Evolutionary conservation across 1,139 yeast genomes (phyloP), one percentile per base, ranked within the genome.

Genomic region (Hemisphaericaspora xylanilytica): DNA sequence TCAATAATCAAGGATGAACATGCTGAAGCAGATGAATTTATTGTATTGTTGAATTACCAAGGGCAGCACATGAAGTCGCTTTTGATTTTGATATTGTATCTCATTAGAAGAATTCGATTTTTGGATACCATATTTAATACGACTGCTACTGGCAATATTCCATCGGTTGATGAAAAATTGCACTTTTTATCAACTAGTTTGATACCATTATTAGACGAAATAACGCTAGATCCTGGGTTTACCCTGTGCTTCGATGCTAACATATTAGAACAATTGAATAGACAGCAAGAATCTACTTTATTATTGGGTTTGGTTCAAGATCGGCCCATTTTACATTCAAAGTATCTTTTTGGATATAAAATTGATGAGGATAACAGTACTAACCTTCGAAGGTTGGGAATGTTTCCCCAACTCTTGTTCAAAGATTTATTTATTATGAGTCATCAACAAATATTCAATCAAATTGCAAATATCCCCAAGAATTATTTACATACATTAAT

Each of bases 221-320:
- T 61, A n/a, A 40, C 28, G 24, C 15, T 28, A 3, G 26, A 32
- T 10, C n/a, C 37, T 5, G 44, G 44, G 25, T 36, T 43, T 37
- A 26, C 22, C 25, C 1, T 26, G 28, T 20, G 42, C 27, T 15
- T 45, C 10, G 46, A 43, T 18, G 20, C 21, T n/a, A n/a, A 30
- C 13, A 37, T 46, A 3, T 30, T 46, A 13, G 17, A 33, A 8
- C 35, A 35, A 16, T 51, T 66, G 34, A 56, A 51, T 10, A 43
- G 63, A 36, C 65, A 61, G 39, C 45, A 43, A 15, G 72, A 67
- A 42, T 55, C 67, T 4, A 49, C 54, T 8, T 36, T 54, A n/a
- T 49, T 66, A 16, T 47, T 57, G 18, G 51, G 55, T 1, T 39
- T 56, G 33, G 41, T 54, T 2, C 50, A 58, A 28, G 37, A 22